Percentiles rank a stretch among this genome's conserved stretches.
Conservation (phyloP, 179 eudicot species). For the Actinidia arguta region DNA sequence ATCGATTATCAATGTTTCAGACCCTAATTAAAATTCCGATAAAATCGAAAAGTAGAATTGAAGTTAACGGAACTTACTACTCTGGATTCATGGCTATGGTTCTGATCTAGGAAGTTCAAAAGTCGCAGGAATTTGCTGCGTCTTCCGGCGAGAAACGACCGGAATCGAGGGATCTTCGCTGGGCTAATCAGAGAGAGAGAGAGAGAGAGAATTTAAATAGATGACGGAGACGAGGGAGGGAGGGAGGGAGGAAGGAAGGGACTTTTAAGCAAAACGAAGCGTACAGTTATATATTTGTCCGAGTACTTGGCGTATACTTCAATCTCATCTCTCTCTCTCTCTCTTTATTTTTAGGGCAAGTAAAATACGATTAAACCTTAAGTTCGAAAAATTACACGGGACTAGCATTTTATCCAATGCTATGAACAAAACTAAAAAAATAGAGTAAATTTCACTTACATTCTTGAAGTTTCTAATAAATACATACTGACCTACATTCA, state of each 20-base stretch:
- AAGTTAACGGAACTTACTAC: constrained; percentile 12
- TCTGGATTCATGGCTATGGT: constrained; percentile 21
- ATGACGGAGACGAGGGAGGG: too few species aligned
- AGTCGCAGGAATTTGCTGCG: not conserved
- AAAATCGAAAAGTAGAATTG: not conserved
- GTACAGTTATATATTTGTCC: too few species aligned
- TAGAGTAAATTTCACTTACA: too few species aligned
- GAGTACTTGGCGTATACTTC: too few species aligned
- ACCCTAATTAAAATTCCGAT: not conserved
- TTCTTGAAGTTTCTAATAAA: too few species aligned
- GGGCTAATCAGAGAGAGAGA: not conserved
- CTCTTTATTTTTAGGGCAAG: too few species aligned
- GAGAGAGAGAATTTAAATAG: not conserved
- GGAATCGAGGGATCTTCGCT: not conserved
- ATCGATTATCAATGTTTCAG: not conserved
- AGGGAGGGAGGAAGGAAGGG: not conserved
- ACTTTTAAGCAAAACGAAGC: not conserved
- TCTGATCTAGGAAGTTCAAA: not conserved
- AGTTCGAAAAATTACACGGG: too few species aligned
- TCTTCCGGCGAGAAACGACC: not conserved
- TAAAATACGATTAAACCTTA: too few species aligned
- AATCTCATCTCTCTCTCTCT: too few species aligned
- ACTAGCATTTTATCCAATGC: too few species aligned
- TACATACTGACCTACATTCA: too few species aligned
- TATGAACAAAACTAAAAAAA: too few species aligned